phyloP scores from a whole-genome alignment of 176 grass and related monocot genomes.

The Oryza glumipatula region DNA sequence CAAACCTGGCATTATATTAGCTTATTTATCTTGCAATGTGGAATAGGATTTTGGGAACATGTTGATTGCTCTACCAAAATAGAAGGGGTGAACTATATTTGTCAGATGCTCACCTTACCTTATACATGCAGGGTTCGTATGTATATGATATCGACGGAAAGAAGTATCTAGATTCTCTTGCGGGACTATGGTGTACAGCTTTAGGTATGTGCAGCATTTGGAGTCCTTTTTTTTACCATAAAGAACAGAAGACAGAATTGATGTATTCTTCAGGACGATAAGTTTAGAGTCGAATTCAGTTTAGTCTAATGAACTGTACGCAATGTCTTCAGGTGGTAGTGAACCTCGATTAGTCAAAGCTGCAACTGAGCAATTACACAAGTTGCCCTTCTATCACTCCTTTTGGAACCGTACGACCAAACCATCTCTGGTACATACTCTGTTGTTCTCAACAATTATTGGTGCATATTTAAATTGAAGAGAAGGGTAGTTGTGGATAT shows the following conservation, averaged over 20 bases:
- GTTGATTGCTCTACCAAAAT: neutral
- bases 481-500: neutral
- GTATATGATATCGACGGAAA: slow-evolving; percentile 91
- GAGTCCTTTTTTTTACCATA: neutral
- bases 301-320: slow-evolving; percentile 11
- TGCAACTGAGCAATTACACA: slow-evolving; percentile 84
- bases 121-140: slow-evolving; percentile 73
- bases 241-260: neutral
- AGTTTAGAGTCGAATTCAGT: neutral
- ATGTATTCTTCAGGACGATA: slow-evolving; percentile 14
- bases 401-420: slow-evolving; percentile 98
- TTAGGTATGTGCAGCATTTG: slow-evolving; percentile 63
- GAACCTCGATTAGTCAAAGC: slow-evolving; percentile 87
- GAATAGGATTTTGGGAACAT: neutral
- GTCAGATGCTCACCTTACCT: neutral
- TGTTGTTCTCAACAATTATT: neutral
- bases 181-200: slow-evolving; percentile 94
- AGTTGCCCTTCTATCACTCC: slow-evolving; percentile 94
- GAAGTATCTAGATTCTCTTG: slow-evolving; percentile 88
- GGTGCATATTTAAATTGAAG: neutral
- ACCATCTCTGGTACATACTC: slow-evolving; percentile 73
- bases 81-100: neutral
- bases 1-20: neutral
- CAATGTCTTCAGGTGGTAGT: slow-evolving; percentile 77
- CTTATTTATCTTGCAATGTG: slow-evolving; percentile 16